Evolutionary conservation across 768 basidiomycete genomes (phyloP).

Genomic region (Pleurotus tuber-regium): DNA sequence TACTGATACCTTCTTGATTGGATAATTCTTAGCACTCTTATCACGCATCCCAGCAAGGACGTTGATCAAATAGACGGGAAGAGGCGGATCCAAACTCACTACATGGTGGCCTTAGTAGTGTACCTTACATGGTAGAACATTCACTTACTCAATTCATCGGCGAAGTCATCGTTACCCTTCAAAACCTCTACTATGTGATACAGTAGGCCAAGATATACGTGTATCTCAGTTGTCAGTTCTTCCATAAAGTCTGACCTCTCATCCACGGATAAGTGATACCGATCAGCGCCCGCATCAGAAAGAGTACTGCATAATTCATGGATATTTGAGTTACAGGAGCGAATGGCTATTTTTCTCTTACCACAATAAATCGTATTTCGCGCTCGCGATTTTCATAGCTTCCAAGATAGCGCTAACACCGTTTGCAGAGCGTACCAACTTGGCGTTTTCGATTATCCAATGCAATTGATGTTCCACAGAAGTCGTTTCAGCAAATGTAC

Average conservation of each 20-base stretch:
- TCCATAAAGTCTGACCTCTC: constrained; percentile 82
- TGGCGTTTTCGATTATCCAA: constrained; percentile 94
- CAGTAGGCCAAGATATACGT: constrained; percentile 91
- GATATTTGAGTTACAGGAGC: constrained; percentile 7
- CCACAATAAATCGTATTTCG: constrained; percentile 85
- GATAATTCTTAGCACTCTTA: constrained; percentile 92
- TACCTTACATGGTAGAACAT: constrained; percentile 10
- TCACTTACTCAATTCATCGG: constrained; percentile 89
- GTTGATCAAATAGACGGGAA: constrained; percentile 90
- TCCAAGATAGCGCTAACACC: constrained; percentile 81
- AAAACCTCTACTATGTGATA: constrained; percentile 95
- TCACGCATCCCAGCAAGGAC: constrained; percentile 89
- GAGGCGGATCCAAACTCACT: constrained; percentile 96
- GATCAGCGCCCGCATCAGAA: constrained; percentile 70
- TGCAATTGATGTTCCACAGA: constrained; percentile 94
- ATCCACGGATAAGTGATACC: constrained; percentile 63
- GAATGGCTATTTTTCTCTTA: constrained; percentile 24
- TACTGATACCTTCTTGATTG: constrained; percentile 83
- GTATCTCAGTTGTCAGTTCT: constrained; percentile 89
- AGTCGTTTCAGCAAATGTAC: constrained; percentile 86
- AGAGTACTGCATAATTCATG: constrained; percentile 51
- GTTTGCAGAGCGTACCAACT: constrained; percentile 78
- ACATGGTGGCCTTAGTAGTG: constrained; percentile 12
- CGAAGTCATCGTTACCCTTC: constrained; percentile 91
- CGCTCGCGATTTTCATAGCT: constrained; percentile 86